Evolutionary conservation across 305 asterid species (phyloP), one percentile per base, ranked within the genome.

Genomic region (Lippia alba): DNA sequence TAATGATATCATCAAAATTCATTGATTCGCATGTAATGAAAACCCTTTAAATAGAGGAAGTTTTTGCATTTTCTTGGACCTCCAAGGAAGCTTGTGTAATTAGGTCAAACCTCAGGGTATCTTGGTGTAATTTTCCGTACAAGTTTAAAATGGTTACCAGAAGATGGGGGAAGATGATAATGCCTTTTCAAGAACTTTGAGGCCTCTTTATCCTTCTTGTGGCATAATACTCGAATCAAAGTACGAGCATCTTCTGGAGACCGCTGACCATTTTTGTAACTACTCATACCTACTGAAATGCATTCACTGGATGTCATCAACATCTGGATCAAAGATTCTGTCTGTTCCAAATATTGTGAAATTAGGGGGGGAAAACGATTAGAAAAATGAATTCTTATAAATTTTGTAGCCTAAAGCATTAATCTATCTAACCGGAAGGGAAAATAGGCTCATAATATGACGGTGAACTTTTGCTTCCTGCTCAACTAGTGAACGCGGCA

Each of bases 121-220:
- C 1, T 24, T 24, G 30, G 30, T 1, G 30, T 24, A 24, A 24
- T 24, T 24, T 24, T 24, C 30, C 30, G 30, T 24, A 24, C 2
- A 24, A 24, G 30, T 24, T 24, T 24, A 24, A 24, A 24, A 24
- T 36, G 56, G 18, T 66, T 76, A 94, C 99, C 96, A 56, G 97
- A 94, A 46, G 99, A 91, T 73, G 95, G 80, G 62, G 96, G 99
- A 77, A 94, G 88, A 51, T 81, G 87, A 67, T 94, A 94, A 57
- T 90, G 90, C 74, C 51, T 82, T 79, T 91, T 94, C 63, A 94
- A 72, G 83, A 94, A 94, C 78, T 79, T 91, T 1, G 97, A 94
- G 63, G 99, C 96, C 74, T 84, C 91, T 73, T 78, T 83, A 70
- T 94, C 97, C 81, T 89, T 88, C 86, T 89, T 88, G 86, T 94